Evolutionary conservation across 129 eudicot species (phyloP).

Genomic region (Chrysanthemum makinoi): DNA sequence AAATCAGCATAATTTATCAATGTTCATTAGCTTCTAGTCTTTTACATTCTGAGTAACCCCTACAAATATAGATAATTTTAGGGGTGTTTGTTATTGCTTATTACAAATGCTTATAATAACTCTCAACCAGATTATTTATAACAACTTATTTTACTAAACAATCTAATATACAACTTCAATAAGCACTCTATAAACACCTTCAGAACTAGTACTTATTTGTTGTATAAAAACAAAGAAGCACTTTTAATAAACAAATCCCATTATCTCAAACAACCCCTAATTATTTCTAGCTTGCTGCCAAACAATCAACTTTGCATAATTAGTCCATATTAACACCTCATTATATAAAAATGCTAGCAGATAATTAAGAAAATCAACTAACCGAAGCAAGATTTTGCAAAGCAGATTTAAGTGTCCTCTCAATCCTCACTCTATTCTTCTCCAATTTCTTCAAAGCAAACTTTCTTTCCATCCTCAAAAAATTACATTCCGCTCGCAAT

Average conservation of each 20-base stretch:
- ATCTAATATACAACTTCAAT: too few relatives aligned
- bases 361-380: slow-evolving; percentile 20
- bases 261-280: too few relatives aligned
- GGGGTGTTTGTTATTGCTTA: neutral
- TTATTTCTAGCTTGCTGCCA: too few relatives aligned
- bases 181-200: too few relatives aligned
- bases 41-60: neutral
- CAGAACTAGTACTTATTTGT: too few relatives aligned
- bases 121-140: too few relatives aligned
- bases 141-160: too few relatives aligned
- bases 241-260: too few relatives aligned
- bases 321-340: neutral
- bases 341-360: neutral
- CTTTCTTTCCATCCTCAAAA: slow-evolving; percentile 82
- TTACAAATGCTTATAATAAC: too few relatives aligned
- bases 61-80: neutral
- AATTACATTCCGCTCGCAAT: slow-evolving; percentile 80
- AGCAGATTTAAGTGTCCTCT: slow-evolving; percentile 63
- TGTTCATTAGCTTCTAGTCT: neutral
- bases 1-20: slow-evolving; percentile 2
- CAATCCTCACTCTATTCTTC: slow-evolving; percentile 53
- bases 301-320: too few relatives aligned
- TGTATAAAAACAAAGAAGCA: too few relatives aligned
- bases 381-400: slow-evolving; percentile 74
- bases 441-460: slow-evolving; percentile 72